Evolutionary conservation across 1,284 basidiomycete genomes (phyloP), one percentile per base, ranked within the genome.

Genomic region (Blastosporella zonata): DNA sequence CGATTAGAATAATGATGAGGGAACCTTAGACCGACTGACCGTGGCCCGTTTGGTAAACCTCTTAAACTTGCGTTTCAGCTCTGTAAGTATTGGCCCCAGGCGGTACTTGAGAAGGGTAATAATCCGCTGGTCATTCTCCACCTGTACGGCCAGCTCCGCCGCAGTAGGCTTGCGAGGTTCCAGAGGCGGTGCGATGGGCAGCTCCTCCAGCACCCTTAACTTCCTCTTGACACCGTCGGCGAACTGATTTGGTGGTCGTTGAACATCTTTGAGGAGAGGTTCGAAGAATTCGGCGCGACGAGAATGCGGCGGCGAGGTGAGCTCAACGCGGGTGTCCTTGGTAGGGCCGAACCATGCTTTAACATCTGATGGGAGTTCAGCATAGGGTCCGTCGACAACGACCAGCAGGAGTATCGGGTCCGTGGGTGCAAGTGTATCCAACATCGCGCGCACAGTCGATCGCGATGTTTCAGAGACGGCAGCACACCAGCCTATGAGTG

Each of bases 1-100:
- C 47, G 45, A 18, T 50, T 27, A 25, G 38, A 38, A 34, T 18
- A 7, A 49, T 43, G 10, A 43, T 29, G 40, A 46, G 15, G 5
- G 28, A 36, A 29, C 35, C 29, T 12, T 52, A 47, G 28, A 41
- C 39, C 23, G 28, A 75, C 83, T 62, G 58, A 93, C 93, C 62
- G 78, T 81, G 36, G 92, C 89, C 35, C 81, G 74, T 64, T 93
- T 90, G 0, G 84, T 90, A 62, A 97, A 96, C 56, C 90, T 79
- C 72, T 93, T 93, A 69, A 90, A 96, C 70, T 96, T 95, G 64
- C 93, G 83, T 71, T 93, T 93, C 57, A 99, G 72, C 65, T 98
- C 94, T 1, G 79, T 81, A 33, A 98, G 70, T 42, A 98, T 87
- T 0, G 91, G 90, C 0, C 91, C 89, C 5, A 99, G 77, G 8